Base-by-base conservation (phyloP, 2,329 filamentous ascomycete genomes). In the Fusarium multiceps region DNA sequence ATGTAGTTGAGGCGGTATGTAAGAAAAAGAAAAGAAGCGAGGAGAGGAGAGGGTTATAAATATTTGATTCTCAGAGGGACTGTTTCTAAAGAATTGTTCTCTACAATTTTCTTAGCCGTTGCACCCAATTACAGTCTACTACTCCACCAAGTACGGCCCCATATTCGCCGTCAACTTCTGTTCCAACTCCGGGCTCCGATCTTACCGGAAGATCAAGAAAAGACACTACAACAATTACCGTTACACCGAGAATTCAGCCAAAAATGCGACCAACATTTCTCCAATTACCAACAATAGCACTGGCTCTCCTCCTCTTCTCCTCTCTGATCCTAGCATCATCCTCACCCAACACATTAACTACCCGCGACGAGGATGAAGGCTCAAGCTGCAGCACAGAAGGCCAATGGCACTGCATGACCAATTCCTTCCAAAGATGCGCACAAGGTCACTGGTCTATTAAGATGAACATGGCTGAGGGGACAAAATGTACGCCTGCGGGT, bases 321-420 rank as follows among this genome's bases (percentile, higher is more conserved):
- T 43, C 42, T 13, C 37, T 72, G n/a, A 34, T 49, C 11, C 20
- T 69, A 16, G 54, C 72, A 11, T 59, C 28, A 21, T 30, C 65
- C 23, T 25, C 40, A 18, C 14, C 41, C 37, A 32, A 27, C 20
- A 23, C 57, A 20, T 49, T 75, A 2, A 20, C 60, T 13, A 66
- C 57, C 27, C 74, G 75, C n/a, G 71, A 72, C 16, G 74, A 80
- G 63, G 63, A 76, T 14, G 75, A 72, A 6, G 83, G 83, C 21
- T 76, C 81, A 3, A 68, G 75, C 7, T 87, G 85, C 74, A 75
- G 77, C 13, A 72, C 77, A 14, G 85, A 87, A 62, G 85, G 85
- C n/a, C 81, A 82, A 65, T 87, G 85, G 85, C 85, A 87, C 75
- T 87, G 86, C 78, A 82, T 87, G 78, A 80, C 78, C 1, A 76